Evolutionary conservation across 1,284 basidiomycete species (phyloP).

Genomic region (Athelia sp.): DNA sequence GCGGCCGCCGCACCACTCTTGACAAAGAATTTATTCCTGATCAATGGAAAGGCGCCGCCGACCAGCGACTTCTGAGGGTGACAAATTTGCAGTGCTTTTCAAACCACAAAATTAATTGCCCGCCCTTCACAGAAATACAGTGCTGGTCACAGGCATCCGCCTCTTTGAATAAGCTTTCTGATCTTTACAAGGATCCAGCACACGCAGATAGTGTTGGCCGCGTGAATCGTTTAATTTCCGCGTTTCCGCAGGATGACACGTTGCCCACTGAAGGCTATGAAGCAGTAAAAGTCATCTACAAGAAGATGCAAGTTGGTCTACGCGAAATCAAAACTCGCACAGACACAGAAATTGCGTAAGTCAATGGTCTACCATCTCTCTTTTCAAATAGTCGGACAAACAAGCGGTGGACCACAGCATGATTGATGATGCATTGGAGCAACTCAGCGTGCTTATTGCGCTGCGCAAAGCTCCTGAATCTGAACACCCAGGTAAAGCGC

Average conservation of each 20-base stretch:
- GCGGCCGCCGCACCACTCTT: background rate
- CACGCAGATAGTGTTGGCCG: constrained; percentile 58
- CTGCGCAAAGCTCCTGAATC: constrained; percentile 63
- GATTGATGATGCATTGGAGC: constrained; percentile 67
- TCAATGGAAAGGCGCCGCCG: constrained; percentile 56
- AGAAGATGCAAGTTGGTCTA: constrained; percentile 55
- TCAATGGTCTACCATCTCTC: constrained; percentile 4
- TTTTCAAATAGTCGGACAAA: constrained; percentile 7
- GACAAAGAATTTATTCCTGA: constrained; percentile 8
- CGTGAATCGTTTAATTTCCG: constrained; percentile 64
- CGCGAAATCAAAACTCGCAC: constrained; percentile 55
- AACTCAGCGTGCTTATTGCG: constrained; percentile 61
- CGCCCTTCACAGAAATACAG: constrained; percentile 47
- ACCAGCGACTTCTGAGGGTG: constrained; percentile 58
- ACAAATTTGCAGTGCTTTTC: constrained; percentile 4
- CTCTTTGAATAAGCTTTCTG: constrained; percentile 49
- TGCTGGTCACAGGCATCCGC: constrained; percentile 64
- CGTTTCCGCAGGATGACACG: constrained; percentile 68
- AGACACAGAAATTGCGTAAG: constrained; percentile 62
- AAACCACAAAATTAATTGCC: constrained; percentile 9
- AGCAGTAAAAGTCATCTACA: constrained; percentile 54
- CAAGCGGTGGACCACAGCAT: constrained; percentile 36
- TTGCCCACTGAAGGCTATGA: constrained; percentile 64
- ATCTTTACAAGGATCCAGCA: constrained; percentile 43
- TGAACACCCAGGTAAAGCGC: constrained; percentile 43